Percentiles rank a stretch among this genome's conserved stretches.
Evolutionary conservation across 108 stramenopile genomes (phyloP).

Genomic region (Cylindrotheca fusiformis): DNA sequence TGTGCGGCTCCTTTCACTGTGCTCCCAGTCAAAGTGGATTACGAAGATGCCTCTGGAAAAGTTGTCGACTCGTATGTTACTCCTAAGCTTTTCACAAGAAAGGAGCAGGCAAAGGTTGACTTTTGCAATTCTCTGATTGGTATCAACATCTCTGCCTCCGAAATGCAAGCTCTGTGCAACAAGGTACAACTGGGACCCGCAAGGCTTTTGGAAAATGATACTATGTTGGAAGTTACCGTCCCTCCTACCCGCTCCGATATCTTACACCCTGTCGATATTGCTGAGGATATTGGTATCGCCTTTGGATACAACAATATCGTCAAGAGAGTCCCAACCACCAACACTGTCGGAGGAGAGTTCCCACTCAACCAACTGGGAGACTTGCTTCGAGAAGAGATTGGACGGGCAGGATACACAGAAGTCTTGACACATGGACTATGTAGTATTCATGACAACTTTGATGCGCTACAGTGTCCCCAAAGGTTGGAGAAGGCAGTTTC

Average conservation of each 20-base stretch:
- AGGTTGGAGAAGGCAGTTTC: constrained; percentile 68
- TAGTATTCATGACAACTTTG: constrained; percentile 92
- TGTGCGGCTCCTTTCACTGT: constrained; percentile 86
- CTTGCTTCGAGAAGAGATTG: constrained; percentile 95
- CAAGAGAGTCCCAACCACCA: constrained; percentile 61
- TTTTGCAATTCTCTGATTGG: constrained; percentile 92
- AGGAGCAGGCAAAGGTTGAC: constrained; percentile 71
- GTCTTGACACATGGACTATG: constrained; percentile 91
- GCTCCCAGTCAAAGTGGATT: constrained; percentile 93
- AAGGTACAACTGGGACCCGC: constrained; percentile 97
- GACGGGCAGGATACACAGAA: constrained; percentile 91
- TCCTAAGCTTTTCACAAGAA: constrained; percentile 66
- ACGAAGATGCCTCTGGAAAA: constrained; percentile 52
- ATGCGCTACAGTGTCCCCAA: constrained; percentile 65
- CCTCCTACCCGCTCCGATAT: constrained; percentile 98
- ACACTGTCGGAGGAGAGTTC: constrained; percentile 28
- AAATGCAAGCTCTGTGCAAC: constrained; percentile 86
- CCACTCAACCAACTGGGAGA: constrained; percentile 75
- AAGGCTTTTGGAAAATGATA: constrained; percentile 60
- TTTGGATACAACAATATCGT: constrained; percentile 99
- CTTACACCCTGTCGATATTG: constrained; percentile 96
- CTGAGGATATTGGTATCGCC: constrained; percentile 99
- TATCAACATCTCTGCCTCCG: constrained; percentile 66
- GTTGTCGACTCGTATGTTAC: constrained; percentile 74
- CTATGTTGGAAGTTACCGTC: constrained; percentile 87